phyloP scores from a whole-genome alignment of 768 basidiomycete genomes.

The Lactifluus subvellereus region DNA sequence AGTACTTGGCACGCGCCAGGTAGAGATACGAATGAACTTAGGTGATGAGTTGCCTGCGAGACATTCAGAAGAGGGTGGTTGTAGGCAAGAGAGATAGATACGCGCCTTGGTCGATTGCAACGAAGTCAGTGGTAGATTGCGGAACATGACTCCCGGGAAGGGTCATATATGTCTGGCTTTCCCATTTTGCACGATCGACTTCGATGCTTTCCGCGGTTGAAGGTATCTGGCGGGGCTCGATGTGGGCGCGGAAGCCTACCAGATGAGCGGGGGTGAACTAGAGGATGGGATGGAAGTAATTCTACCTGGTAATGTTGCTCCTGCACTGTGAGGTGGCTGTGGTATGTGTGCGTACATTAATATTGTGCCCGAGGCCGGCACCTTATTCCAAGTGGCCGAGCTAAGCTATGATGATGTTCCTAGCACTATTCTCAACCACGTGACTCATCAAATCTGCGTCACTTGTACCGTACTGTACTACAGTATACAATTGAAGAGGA shows the following conservation, averaged over 20 bases:
- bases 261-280: background rate
- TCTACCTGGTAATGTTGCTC: conserved; percentile 15
- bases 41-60: conserved; percentile 80
- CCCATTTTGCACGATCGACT: conserved; percentile 73
- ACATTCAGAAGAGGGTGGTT: background rate
- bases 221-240: conserved; percentile 89
- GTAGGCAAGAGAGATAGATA: background rate
- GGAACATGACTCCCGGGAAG: conserved; percentile 63
- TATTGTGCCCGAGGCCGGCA: background rate
- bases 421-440: background rate
- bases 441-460: background rate
- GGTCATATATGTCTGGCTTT: conserved; percentile 61
- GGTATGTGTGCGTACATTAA: conserved; percentile 18
- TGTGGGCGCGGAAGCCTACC: conserved; percentile 69
- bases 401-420: too few relatives aligned
- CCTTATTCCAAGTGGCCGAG: too few relatives aligned
- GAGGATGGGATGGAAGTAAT: background rate
- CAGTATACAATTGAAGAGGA: too few relatives aligned
- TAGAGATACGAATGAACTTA: conserved; percentile 81
- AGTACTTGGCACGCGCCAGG: conserved; percentile 82
- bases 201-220: conserved; percentile 79
- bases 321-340: conserved; percentile 25
- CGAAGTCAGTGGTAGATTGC: conserved; percentile 78
- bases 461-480: too few relatives aligned
- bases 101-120: conserved; percentile 86